These are phyloP conservation scores for Strobilomyces confusus DNA, from an alignment of 768 basidiomycete genomes.

Conservation along the genomic window DNA sequence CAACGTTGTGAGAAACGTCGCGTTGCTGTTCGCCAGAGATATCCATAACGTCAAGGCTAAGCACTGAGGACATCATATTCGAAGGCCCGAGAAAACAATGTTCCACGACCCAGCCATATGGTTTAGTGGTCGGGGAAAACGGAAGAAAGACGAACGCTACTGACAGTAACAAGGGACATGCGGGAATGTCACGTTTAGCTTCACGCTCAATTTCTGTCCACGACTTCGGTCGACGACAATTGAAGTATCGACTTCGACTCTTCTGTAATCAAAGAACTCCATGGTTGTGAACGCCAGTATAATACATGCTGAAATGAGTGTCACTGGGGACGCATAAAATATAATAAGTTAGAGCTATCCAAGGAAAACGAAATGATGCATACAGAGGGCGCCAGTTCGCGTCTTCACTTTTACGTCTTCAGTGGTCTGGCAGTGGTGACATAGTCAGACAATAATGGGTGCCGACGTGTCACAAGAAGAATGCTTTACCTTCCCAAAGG, in stretches of 20 bases:
- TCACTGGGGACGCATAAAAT: constrained; percentile 52
- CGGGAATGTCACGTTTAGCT: constrained; percentile 92
- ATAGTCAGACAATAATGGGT: constrained; percentile 6
- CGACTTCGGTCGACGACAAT: constrained; percentile 92
- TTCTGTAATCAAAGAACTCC: constrained; percentile 95
- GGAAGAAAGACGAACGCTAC: constrained; percentile 30
- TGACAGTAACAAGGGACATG: constrained; percentile 95
- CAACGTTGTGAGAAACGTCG: constrained; percentile 84
- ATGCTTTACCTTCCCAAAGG: constrained; percentile 89
- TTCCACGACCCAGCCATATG: not conserved
- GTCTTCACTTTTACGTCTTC: constrained; percentile 99
- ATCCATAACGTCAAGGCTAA: constrained; percentile 97
- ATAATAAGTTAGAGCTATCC: constrained; percentile 9
- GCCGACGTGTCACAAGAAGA: constrained; percentile 6
- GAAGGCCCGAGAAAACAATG: not conserved
- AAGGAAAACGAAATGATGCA: constrained; percentile 30
- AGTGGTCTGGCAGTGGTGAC: constrained; percentile 62
- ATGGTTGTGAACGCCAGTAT: constrained; percentile 89
- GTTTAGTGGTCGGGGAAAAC: not conserved
- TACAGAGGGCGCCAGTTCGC: constrained; percentile 85
- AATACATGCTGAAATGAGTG: constrained; percentile 85
- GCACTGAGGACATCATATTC: constrained; percentile 49
- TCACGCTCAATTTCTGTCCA: constrained; percentile 91
- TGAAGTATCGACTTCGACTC: constrained; percentile 81
- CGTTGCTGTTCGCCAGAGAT: constrained; percentile 94